Percentiles rank a stretch among this genome's conserved stretches.
Conservation (phyloP, 2,329 filamentous ascomycete species). For the Cytospora paraplurivora region DNA sequence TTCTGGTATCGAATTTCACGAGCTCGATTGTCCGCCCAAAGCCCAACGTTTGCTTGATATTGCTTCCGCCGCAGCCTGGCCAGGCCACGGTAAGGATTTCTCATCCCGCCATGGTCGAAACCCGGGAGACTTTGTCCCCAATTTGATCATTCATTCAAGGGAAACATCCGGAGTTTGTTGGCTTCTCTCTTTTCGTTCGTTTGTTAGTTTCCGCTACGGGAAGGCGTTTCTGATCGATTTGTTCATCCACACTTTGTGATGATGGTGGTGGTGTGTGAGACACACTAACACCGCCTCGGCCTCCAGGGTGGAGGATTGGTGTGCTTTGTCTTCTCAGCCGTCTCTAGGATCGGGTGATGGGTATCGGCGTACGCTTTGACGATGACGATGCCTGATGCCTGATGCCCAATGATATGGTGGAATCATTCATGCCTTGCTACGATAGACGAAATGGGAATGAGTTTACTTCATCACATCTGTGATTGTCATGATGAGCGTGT, state of each 20-base stretch:
- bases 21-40: background rate
- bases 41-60: background rate
- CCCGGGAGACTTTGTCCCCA: conserved; percentile 7
- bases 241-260: conserved; percentile 19
- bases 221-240: conserved; percentile 18
- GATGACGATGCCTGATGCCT: background rate
- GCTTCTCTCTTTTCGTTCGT: background rate
- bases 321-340: background rate
- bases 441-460: conserved; percentile 12
- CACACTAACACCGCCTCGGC: background rate
- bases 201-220: background rate
- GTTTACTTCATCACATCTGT: conserved; percentile 8
- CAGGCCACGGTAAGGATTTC: background rate
- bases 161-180: conserved; percentile 2
- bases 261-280: background rate
- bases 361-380: background rate
- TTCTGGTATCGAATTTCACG: conserved; percentile 3
- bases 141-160: conserved; percentile 1
- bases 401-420: conserved; percentile 1
- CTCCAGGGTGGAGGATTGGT: background rate
- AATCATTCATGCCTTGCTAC: conserved; percentile 10
- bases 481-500: background rate
- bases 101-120: conserved; percentile 1
- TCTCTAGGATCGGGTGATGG: background rate
- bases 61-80: background rate